Evolutionary conservation across 805 yeast genomes (phyloP).

Genomic region (Teunomyces pallodes): DNA sequence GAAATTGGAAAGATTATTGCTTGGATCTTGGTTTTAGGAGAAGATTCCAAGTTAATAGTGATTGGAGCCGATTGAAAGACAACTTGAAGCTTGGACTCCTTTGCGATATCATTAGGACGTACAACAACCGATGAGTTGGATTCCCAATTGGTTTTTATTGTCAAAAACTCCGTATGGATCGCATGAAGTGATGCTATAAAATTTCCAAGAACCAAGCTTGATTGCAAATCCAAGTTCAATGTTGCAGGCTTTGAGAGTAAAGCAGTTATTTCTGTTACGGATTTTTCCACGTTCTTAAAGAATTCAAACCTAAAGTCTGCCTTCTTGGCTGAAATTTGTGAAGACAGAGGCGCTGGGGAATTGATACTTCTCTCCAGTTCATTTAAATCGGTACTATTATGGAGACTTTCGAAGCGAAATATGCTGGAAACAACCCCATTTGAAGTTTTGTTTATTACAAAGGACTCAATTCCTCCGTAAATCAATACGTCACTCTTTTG

Average conservation of each 20-base stretch:
- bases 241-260: conserved; percentile 44
- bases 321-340: conserved; percentile 15
- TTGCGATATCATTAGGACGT: not conserved
- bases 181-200: conserved; percentile 23
- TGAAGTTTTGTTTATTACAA: conserved; percentile 22
- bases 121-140: not conserved
- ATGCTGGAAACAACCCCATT: not conserved
- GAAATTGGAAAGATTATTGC: conserved; percentile 43
- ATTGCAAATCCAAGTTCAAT: conserved; percentile 17
- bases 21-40: conserved; percentile 16
- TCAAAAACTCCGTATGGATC: conserved; percentile 17
- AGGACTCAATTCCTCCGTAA: conserved; percentile 47
- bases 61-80: conserved; percentile 42
- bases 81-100: conserved; percentile 16
- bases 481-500: conserved; percentile 41
- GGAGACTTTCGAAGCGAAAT: conserved; percentile 6
- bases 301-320: conserved; percentile 57
- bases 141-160: conserved; percentile 8
- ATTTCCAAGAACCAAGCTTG: conserved; percentile 25
- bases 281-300: conserved; percentile 19
- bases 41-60: conserved; percentile 20
- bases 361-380: not conserved
- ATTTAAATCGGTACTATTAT: not conserved
- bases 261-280: conserved; percentile 31
- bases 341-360: not conserved